Evolutionary conservation across 1,284 basidiomycete species (phyloP), one percentile per base, ranked within the genome.

Genomic region (Marasmius oreades): DNA sequence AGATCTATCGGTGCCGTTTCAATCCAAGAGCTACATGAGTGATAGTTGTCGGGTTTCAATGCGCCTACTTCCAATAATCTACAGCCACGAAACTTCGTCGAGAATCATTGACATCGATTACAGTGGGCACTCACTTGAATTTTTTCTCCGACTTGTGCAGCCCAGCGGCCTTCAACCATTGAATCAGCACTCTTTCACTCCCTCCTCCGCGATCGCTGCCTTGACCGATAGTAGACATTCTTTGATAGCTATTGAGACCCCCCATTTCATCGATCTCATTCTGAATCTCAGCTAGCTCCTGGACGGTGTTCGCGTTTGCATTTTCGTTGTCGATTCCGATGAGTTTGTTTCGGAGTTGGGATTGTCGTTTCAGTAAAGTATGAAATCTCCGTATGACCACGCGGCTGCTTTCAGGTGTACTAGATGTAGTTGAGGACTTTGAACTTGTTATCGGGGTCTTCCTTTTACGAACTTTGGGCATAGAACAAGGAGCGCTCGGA

Each of bases 21-120:
- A 47, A 95, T 84, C 91, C 92, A 95, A 0, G 77, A 72, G 6
- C 74, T 68, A 59, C 83, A 88, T 2, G 77, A 72, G 2, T 69
- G 72, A 64, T 90, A 94, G 69, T 95, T 95, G 65, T 92, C 86
- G 1, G 87, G 90, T 59, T 82, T 86, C 36, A 95, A 74, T 18
- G 93, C 93, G 0, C 93, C 93, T 2, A 95, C 89, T 71, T 95
- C 93, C 1, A 95, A 78, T 57, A 95, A 70, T 48, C 92, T 93
- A 60, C 37, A 37, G n/a, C 14, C 28, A 16, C 22, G 48, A 36
- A 31, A 28, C 42, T 18, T n/a, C 44, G 28, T 31, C 34, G 12
- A 31, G 23, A 37, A 43, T 11, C 11, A 28, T 14, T 33, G 23
- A n/a, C 7, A 53, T 0, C 6, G 51, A 58, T 53, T 59, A 4